Percentiles rank a stretch among this genome's conserved stretches.
These are phyloP conservation scores for Phytophthora capsici DNA, from an alignment of 352 stramenopile species.

Conservation along the genomic window DNA sequence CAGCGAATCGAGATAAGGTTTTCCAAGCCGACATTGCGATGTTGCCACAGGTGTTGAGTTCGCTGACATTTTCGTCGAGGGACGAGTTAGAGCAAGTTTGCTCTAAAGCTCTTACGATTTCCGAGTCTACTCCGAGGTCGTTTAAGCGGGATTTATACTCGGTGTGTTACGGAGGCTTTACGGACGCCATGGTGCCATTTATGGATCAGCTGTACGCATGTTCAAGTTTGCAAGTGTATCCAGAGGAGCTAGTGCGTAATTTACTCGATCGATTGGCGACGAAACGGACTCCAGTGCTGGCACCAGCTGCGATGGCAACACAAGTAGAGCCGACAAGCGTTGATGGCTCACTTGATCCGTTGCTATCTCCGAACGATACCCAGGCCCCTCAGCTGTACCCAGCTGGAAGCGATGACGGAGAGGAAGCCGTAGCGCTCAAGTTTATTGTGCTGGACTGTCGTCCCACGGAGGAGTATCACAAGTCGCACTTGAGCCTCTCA, in stretches of 20 bases:
- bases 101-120: slow-evolving; percentile 52
- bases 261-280: slow-evolving; percentile 62
- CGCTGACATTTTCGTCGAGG: slow-evolving; percentile 64
- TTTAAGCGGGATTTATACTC: slow-evolving; percentile 85
- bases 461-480: slow-evolving; percentile 71
- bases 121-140: slow-evolving; percentile 72
- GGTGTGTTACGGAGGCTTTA: slow-evolving; percentile 83
- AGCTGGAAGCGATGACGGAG: slow-evolving; percentile 24
- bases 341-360: slow-evolving; percentile 38
- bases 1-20: slow-evolving; percentile 61
- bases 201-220: slow-evolving; percentile 70
- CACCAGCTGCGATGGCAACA: not conserved
- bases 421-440: slow-evolving; percentile 32
- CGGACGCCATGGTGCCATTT: slow-evolving; percentile 67
- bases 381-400: slow-evolving; percentile 22
- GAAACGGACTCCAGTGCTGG: slow-evolving; percentile 14
- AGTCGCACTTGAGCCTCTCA: slow-evolving; percentile 84
- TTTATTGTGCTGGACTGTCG: slow-evolving; percentile 90
- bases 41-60: slow-evolving; percentile 84
- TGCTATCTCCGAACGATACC: slow-evolving; percentile 33
- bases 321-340: slow-evolving; percentile 15
- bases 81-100: slow-evolving; percentile 72
- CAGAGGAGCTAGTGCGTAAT: slow-evolving; percentile 82
- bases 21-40: slow-evolving; percentile 73
- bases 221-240: slow-evolving; percentile 86